These are phyloP conservation scores for Venturia aucupariae DNA, from an alignment of 2,329 filamentous ascomycete genomes.

Conservation along the genomic window DNA sequence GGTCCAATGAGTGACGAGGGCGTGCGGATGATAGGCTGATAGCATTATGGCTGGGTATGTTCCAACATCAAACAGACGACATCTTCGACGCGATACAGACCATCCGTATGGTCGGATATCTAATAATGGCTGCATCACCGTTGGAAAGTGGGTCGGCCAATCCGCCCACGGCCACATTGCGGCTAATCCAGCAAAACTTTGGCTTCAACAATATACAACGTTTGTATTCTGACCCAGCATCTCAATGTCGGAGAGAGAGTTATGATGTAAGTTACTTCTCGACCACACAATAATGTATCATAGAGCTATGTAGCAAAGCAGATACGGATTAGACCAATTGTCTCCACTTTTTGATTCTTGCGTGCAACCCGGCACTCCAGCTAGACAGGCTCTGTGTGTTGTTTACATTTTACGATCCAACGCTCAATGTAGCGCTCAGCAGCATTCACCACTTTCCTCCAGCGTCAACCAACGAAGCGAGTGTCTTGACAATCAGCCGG, in stretches of 20 bases:
- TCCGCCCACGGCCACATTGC: not conserved
- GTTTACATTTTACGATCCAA: not conserved
- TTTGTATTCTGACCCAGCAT: not conserved
- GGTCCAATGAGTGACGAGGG: conserved; percentile 1
- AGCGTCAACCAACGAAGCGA: not conserved
- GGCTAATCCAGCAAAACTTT: not conserved
- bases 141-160: not conserved
- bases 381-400: not conserved
- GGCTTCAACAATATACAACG: not conserved
- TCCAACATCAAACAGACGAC: not conserved
- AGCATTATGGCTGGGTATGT: not conserved
- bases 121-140: not conserved
- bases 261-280: not conserved
- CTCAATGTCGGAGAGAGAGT: not conserved
- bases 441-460: not conserved
- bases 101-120: not conserved
- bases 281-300: not conserved
- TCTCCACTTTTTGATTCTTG: not conserved
- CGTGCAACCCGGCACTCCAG: not conserved
- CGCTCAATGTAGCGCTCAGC: not conserved
- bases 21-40: not conserved
- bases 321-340: not conserved
- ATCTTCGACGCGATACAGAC: not conserved
- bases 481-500: not conserved
- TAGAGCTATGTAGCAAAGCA: conserved; percentile 9